Conservation (phyloP, 139 green algal species). For the Spirogloea muscicola region DNA sequence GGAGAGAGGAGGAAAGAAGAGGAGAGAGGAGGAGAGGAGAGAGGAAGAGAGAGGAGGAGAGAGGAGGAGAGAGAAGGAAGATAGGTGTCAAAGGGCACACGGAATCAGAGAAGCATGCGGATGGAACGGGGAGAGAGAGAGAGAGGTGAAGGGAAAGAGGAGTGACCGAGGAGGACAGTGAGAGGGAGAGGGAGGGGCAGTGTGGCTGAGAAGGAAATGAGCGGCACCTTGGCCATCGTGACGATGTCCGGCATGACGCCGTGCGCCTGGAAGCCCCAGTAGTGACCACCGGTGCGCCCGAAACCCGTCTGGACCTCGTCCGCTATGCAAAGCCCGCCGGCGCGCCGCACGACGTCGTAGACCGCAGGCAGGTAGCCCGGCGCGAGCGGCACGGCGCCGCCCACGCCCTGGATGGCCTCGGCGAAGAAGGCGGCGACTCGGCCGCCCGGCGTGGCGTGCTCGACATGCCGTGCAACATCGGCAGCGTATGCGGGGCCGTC, state of each 20-base stretch:
- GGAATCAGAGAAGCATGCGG: neutral
- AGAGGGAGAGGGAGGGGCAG: neutral
- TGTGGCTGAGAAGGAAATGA: neutral
- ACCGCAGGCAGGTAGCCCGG: slow-evolving; percentile 81
- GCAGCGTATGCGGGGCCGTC: slow-evolving; percentile 70
- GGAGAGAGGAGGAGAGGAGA: neutral
- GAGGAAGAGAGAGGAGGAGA: neutral
- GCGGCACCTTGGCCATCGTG: slow-evolving; percentile 79
- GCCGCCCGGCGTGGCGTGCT: slow-evolving; percentile 57
- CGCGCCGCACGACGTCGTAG: slow-evolving; percentile 83
- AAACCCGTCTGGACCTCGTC: slow-evolving; percentile 99
- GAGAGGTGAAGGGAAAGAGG: neutral
- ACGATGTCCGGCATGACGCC: slow-evolving; percentile 89
- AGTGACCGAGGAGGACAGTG: neutral
- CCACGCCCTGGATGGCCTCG: slow-evolving; percentile 90
- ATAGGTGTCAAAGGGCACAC: neutral
- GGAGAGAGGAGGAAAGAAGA: neutral
- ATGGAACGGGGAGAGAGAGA: neutral
- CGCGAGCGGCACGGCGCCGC: slow-evolving; percentile 73
- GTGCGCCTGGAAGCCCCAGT: slow-evolving; percentile 89
- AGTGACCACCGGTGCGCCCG: slow-evolving; percentile 82
- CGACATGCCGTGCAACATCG: slow-evolving; percentile 72
- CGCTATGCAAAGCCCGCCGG: slow-evolving; percentile 89
- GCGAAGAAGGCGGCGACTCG: slow-evolving; percentile 82
- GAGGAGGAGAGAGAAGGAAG: neutral